phyloP scores from a whole-genome alignment of 1,139 yeast genomes.

The Zygoascus hellenicus region DNA sequence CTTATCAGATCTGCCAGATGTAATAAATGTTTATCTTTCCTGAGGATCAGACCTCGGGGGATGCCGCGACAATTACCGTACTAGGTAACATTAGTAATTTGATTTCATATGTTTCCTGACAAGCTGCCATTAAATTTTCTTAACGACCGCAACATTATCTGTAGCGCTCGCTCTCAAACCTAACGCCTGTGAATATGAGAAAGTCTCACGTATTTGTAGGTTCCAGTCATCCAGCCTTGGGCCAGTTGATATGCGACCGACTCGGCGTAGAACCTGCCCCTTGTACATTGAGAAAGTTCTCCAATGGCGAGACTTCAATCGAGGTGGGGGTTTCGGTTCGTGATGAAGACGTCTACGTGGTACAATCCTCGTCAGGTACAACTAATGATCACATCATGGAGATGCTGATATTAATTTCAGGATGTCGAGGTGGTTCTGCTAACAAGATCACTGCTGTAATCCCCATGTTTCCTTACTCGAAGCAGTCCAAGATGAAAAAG shows the following conservation, averaged over 20 bases:
- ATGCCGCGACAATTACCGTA: too few relatives aligned
- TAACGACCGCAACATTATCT: too few relatives aligned
- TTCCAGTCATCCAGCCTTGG: constrained; percentile 91
- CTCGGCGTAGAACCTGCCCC: constrained; percentile 96
- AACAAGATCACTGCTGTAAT: constrained; percentile 94
- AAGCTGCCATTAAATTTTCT: too few relatives aligned
- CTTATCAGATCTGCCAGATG: too few relatives aligned
- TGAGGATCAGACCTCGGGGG: too few relatives aligned
- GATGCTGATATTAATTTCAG: constrained; percentile 81
- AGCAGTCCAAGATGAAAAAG: constrained; percentile 96
- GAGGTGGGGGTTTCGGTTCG: constrained; percentile 92
- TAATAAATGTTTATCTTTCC: too few relatives aligned
- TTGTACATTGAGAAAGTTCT: constrained; percentile 81
- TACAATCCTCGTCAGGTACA: constrained; percentile 85
- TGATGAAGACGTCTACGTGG: constrained; percentile 94
- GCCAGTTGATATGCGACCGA: constrained; percentile 80
- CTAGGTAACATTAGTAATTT: too few relatives aligned
- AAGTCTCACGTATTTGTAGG: constrained; percentile 97
- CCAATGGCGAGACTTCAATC: constrained; percentile 96
- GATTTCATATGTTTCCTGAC: too few relatives aligned
- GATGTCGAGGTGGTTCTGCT: constrained; percentile 97
- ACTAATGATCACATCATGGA: constrained; percentile 98
- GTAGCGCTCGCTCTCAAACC: too few relatives aligned
- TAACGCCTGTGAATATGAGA: constrained; percentile 51
- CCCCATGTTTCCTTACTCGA: constrained; percentile 96